Base-by-base conservation (phyloP, 306 rosid species). In the Rosa multiflora region DNA sequence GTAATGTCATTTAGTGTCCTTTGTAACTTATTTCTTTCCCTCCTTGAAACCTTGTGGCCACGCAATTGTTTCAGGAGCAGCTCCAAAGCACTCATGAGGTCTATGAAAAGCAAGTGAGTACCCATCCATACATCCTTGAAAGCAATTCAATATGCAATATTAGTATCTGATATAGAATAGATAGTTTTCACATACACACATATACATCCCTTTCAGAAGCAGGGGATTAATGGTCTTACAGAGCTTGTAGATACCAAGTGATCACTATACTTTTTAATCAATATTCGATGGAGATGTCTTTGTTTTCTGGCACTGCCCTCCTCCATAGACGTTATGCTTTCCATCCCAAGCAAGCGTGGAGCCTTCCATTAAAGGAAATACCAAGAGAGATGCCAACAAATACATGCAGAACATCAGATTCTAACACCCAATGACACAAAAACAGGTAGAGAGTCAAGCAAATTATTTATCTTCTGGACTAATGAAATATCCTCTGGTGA, bases 111-210 rank as follows among this genome's bases (percentile, higher is more conserved):
- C 84, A 91, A 87, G 48, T 71, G 74, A 48, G 91, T 91, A 43
- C 92, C 97, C 91, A 87, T 88, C 90, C 85, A 84, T 55, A 78
- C 23, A 75, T 89, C 91, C 97, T 91, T 83, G 62, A 56, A 80
- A 83, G 32, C 56, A 83, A 59, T 68, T 59, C 26, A 81, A 74
- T 78, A 75, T 70, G 68, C 52, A 67, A 42, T 66, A 79, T 87
- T 77, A 84, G 82, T 78, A 69, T 68, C 81, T 35, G 49, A 4
- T 47, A 53, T 8, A 9, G 67, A 72, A 75, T 44, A 15, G 6
- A 43, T 6, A 14, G 32, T 58, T 32, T 61, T 17, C 17, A 44
- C 13, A 39, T 9, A 37, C 23, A 17, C 9, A n/a, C 70, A 10
- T 75, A 49, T 81, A 46, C 42, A 51, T 46, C 44, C 8, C 37